These are phyloP conservation scores for Chlamydomonas reinhardtii DNA, from an alignment of 163 green algal species.

Conservation along the genomic window DNA sequence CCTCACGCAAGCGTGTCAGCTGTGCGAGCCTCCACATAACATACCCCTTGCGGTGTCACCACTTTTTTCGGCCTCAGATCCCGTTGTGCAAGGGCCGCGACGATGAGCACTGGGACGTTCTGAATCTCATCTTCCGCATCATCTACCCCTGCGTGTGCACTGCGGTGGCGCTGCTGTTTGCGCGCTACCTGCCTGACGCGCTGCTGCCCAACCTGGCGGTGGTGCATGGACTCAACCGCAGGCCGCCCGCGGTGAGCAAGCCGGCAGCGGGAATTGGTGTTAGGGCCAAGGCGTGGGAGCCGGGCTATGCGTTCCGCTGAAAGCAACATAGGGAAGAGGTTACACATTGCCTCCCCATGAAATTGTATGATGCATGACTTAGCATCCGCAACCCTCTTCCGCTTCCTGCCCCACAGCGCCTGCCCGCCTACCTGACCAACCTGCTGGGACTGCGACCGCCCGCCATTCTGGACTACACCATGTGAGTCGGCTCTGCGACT, in stretches of 20 bases:
- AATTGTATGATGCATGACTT: no score
- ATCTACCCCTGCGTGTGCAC: conserved; percentile 42
- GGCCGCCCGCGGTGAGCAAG: not conserved
- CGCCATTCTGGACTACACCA: conserved; percentile 9
- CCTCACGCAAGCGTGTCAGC: no score
- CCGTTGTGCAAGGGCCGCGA: conserved; percentile 37
- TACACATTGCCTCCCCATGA: no score
- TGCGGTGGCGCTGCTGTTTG: conserved; percentile 39
- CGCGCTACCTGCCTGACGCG: conserved; percentile 38
- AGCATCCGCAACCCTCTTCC: no score
- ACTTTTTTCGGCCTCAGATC: not conserved
- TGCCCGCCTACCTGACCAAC: conserved; percentile 14
- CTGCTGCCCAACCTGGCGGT: conserved; percentile 46
- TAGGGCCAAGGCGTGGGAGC: no score
- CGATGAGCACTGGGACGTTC: conserved; percentile 33
- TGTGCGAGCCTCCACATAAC: no score
- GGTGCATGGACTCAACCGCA: conserved; percentile 42
- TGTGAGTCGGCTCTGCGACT: conserved; percentile 25
- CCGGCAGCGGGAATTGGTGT: no score
- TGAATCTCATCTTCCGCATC: conserved; percentile 54
- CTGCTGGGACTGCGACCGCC: not conserved
- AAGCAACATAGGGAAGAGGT: no score
- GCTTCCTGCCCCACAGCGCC: not conserved
- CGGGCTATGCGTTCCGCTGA: no score
- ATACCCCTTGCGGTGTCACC: no score